Percentiles rank a stretch among this genome's conserved stretches.
phyloP scores from a whole-genome alignment of 306 rosid genomes.

The Biancaea sappan region DNA sequence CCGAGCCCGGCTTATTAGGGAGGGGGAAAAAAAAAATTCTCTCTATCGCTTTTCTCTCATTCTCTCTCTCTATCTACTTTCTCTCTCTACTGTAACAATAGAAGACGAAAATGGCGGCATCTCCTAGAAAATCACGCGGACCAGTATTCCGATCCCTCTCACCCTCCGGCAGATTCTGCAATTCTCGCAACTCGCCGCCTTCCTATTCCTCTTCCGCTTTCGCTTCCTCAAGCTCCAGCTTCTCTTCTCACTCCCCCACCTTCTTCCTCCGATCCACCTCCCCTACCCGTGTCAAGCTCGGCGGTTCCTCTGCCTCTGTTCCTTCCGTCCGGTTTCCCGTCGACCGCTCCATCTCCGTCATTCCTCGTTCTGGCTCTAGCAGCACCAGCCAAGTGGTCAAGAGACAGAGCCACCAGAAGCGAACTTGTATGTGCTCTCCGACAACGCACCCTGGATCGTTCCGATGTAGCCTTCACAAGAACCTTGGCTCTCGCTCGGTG shows the following conservation, averaged over 20 bases:
- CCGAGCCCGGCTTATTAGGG: slow-evolving; percentile 45
- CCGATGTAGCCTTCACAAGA: slow-evolving; percentile 86
- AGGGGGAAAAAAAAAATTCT: not conserved
- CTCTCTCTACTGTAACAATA: slow-evolving; percentile 19
- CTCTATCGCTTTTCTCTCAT: not conserved
- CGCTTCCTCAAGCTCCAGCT: slow-evolving; percentile 74
- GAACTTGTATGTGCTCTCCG: slow-evolving; percentile 94
- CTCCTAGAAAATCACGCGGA: slow-evolving; percentile 66
- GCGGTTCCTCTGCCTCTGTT: slow-evolving; percentile 45
- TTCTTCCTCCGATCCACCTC: slow-evolving; percentile 65
- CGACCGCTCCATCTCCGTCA: slow-evolving; percentile 70
- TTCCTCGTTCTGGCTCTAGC: slow-evolving; percentile 42
- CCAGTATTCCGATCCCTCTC: slow-evolving; percentile 58
- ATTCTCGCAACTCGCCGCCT: slow-evolving; percentile 26
- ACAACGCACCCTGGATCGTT: slow-evolving; percentile 95
- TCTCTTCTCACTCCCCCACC: slow-evolving; percentile 59
- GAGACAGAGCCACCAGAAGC: slow-evolving; percentile 57
- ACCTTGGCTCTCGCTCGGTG: slow-evolving; percentile 37
- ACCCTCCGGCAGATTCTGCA: slow-evolving; percentile 58
- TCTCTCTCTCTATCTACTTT: not conserved
- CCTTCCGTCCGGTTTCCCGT: slow-evolving; percentile 67
- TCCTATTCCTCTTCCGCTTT: slow-evolving; percentile 56
- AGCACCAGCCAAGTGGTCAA: slow-evolving; percentile 35
- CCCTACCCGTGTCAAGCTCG: slow-evolving; percentile 67
- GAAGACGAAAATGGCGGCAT: slow-evolving; percentile 57